These are phyloP conservation scores for Zygosaccharomyces pseudobailii DNA, from an alignment of 1,139 yeast species.

Conservation along the genomic window DNA sequence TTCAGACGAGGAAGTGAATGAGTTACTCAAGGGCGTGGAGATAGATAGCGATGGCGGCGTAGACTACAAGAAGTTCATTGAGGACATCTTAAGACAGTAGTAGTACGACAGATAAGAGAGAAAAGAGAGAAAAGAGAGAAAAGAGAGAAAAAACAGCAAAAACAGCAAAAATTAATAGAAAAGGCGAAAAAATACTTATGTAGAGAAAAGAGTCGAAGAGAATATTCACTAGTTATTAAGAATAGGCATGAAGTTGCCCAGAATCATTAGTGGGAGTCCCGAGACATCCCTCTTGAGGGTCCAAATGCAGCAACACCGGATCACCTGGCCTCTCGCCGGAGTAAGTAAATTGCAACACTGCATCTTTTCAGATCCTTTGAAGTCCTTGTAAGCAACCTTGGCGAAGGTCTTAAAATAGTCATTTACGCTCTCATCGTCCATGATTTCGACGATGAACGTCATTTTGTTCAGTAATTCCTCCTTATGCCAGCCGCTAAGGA, in stretches of 20 bases:
- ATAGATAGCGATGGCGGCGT: constrained; percentile 92
- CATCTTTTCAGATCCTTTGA: constrained; percentile 81
- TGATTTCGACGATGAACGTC: constrained; percentile 79
- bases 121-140: neutral
- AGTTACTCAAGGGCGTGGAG: constrained; percentile 89
- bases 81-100: constrained; percentile 83
- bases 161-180: neutral
- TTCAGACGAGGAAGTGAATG: constrained; percentile 88
- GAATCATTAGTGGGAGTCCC: constrained; percentile 94
- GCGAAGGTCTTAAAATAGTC: constrained; percentile 85
- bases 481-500: constrained; percentile 83
- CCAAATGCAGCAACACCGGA: constrained; percentile 82
- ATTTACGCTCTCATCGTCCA: constrained; percentile 82
- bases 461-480: constrained; percentile 59
- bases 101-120: neutral
- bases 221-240: constrained; percentile 5
- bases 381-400: constrained; percentile 86
- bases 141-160: neutral
- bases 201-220: neutral
- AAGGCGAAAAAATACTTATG: neutral
- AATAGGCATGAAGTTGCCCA: constrained; percentile 81
- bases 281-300: constrained; percentile 88
- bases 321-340: constrained; percentile 36
- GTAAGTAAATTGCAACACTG: constrained; percentile 43
- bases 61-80: constrained; percentile 91